These are phyloP conservation scores for Fomitopsis pinicola DNA, from an alignment of 1,284 basidiomycete genomes.

Conservation along the genomic window DNA sequence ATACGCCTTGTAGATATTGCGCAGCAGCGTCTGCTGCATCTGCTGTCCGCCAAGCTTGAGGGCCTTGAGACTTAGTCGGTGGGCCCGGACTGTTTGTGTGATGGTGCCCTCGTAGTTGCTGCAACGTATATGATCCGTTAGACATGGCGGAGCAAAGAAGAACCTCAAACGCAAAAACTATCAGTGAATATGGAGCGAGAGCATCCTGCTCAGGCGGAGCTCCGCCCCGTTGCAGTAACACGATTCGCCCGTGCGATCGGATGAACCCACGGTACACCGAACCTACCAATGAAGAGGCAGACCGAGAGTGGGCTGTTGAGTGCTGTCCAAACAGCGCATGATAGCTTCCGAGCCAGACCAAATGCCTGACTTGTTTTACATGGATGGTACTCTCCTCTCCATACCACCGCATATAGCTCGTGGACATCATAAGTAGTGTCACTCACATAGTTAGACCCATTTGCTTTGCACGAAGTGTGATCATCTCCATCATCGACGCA, in stretches of 20 bases:
- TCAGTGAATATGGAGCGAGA: too few species aligned
- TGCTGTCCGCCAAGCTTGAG: slow-evolving; percentile 61
- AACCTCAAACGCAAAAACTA: too few species aligned
- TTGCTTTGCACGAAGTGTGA: slow-evolving; percentile 48
- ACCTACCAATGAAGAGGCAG: too few species aligned
- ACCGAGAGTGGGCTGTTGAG: too few species aligned
- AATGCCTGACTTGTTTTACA: too few species aligned
- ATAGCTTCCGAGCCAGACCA: too few species aligned
- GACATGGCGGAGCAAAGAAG: too few species aligned
- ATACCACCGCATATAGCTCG: neutral
- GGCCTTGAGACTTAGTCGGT: slow-evolving; percentile 72
- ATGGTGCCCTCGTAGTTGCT: slow-evolving; percentile 56
- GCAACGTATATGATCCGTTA: neutral
- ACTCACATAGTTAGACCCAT: slow-evolving; percentile 67
- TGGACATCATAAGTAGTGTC: neutral
- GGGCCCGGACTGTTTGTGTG: slow-evolving; percentile 62
- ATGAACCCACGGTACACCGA: neutral
- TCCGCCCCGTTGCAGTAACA: too few species aligned
- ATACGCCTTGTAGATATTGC: slow-evolving; percentile 61
- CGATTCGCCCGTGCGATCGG: too few species aligned
- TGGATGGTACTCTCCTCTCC: neutral
- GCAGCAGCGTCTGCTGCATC: slow-evolving; percentile 55
- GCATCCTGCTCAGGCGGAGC: too few species aligned
- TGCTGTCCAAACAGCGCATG: too few species aligned
- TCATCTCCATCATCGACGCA: slow-evolving; percentile 40